Base-by-base conservation (phyloP, 192 early-diverging fungal genomes). In the Coemansia sp. region DNA sequence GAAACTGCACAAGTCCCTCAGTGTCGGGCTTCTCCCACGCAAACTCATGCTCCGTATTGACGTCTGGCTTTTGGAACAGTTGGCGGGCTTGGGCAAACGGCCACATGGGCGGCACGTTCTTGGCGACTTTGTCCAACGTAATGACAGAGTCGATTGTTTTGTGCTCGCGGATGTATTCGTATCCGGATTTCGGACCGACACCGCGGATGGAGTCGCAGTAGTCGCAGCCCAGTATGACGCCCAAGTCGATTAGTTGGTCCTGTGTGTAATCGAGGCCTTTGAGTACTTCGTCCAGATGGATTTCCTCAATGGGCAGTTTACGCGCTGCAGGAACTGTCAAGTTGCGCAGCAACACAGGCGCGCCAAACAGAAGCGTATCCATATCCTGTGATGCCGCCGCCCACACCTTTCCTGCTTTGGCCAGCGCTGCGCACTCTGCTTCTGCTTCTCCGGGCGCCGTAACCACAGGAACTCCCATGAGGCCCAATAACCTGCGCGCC, bases 381-480 rank as follows among this genome's bases (percentile, higher is more conserved):
- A 99, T 98, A 80, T 99, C 97, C 66, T 99, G 95, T 11, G 94
- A 95, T 18, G 93, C 95, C 16, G 94, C 94, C 26, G 91, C 97
- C 72, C 88, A 97, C 2, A 99, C 94, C 61, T 94, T 94, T 49
- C 93, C 93, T 1, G 88, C 83, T 57, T 84, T 85, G n/a, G 90
- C 92, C 23, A 99, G 72, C 16, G 88, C 93, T 3, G 97, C 97
- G 70, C 97, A 99, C 68, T 99, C 94, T 0, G 97, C 95, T 67
- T 99, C 97, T 4, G 97, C 97, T 78, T 99, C 97, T 69, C 93
- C 92, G 9, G 97, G 97, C 14, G 97, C 97, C 71, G 92, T 90
- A 13, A 95, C 82, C 69, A 88, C 90, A 2, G 97, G 97, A 26
- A 99, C 89, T 12, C 97, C 97, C 89, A 99, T 95, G 27, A 95